Evolutionary conservation across 768 basidiomycete genomes (phyloP).

Genomic region (Mycena alexandri): DNA sequence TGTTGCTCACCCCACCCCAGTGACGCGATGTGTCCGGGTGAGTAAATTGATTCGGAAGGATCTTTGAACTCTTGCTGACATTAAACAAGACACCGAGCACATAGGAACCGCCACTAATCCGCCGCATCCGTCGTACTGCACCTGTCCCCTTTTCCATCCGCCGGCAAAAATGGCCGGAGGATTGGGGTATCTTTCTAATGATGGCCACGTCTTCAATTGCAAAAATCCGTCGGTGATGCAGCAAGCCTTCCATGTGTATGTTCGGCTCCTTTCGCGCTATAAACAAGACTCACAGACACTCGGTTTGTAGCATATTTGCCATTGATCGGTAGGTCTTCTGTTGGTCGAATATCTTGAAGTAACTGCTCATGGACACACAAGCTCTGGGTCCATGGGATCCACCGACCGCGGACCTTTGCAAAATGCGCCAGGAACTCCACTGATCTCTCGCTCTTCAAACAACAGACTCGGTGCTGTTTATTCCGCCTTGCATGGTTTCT

Average conservation of each 20-base stretch:
- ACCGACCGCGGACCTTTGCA: constrained; percentile 56
- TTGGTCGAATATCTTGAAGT: background rate
- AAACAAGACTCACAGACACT: background rate
- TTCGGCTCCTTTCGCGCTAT: background rate
- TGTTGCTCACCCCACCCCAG: constrained; percentile 39
- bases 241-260: constrained; percentile 68
- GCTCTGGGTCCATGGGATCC: constrained; percentile 60
- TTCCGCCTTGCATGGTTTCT: constrained; percentile 45
- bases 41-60: background rate
- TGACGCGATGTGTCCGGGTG: constrained; percentile 63
- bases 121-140: constrained; percentile 61
- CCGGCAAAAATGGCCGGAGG: constrained; percentile 45
- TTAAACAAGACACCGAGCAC: constrained; percentile 60
- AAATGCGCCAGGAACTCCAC: constrained; percentile 53
- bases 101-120: constrained; percentile 48
- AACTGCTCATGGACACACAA: constrained; percentile 23
- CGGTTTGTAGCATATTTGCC: constrained; percentile 59
- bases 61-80: background rate
- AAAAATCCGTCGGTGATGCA: constrained; percentile 60
- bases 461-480: constrained; percentile 67
- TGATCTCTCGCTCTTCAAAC: constrained; percentile 36
- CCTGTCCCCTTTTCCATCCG: constrained; percentile 62
- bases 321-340: constrained; percentile 56
- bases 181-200: constrained; percentile 61
- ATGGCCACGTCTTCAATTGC: constrained; percentile 65